Evolutionary conservation across 805 yeast genomes (phyloP), one percentile per base, ranked within the genome.

Genomic region (Candida caryicola): DNA sequence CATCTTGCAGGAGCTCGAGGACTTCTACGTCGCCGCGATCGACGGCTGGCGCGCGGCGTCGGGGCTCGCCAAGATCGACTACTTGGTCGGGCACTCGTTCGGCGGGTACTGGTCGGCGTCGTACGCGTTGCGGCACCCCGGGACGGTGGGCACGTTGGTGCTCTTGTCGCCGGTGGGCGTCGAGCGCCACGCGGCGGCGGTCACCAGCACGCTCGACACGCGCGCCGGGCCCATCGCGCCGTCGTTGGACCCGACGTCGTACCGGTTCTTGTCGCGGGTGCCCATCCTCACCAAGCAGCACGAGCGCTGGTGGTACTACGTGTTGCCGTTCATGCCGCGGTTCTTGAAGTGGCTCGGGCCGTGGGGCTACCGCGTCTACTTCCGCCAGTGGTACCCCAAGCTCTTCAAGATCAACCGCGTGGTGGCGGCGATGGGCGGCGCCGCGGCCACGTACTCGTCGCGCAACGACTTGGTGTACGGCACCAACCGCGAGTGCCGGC

Each of bases 131-230:
- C 75, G 66, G 43, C 71, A 81, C 49, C 87, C 89, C 0, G 54
- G 73, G 0, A 54, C 68, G 4, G 67, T 86, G 5, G 60, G 70
- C 12, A 73, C 74, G 41, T 59, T 86, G 46, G 66, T 83, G 2
- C 62, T 85, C 17, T 73, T 82, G 3, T 80, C 88, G 9, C 95
- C 95, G 0, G 85, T 83, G 0, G 95, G 95, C 0, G 79, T 85
- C 14, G 95, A 86, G 49, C 66, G 86, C 31, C 77, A 77, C 33
- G 73, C 83, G 0, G 78, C 71, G 52, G 80, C 90, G 0, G 60
- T 83, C 2, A 73, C 71, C 1, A 71, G 72, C 41, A 69, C 74
- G 5, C 36, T 36, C 7, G 40, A 36, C 23, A 26, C 29, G 21
- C 38, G 14, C 12, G 10, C 21, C 16, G 33, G 9, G 13, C 8